Evolutionary conservation across 1,139 yeast species (phyloP).

Genomic region (Debaryomycetaceae sp.): DNA sequence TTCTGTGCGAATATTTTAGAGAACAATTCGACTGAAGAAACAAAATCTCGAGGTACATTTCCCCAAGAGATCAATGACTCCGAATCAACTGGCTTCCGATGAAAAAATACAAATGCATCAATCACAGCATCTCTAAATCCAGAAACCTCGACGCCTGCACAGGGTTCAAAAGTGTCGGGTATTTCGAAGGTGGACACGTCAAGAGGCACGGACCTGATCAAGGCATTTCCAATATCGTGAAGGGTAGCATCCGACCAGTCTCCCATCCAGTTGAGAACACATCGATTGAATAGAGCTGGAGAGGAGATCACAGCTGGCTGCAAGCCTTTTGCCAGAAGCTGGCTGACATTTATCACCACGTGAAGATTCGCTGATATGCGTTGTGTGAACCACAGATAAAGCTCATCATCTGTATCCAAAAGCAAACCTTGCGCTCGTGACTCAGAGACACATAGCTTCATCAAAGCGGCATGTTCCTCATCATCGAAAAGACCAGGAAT

Average conservation of each 20-base stretch:
- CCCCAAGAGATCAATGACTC: slow-evolving; percentile 4
- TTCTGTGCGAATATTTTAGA: slow-evolving; percentile 28
- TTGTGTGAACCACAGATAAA: slow-evolving; percentile 62
- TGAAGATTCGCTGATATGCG: slow-evolving; percentile 68
- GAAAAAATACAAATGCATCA: slow-evolving; percentile 38
- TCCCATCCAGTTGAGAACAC: slow-evolving; percentile 87
- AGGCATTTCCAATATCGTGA: slow-evolving; percentile 35
- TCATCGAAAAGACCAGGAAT: slow-evolving; percentile 84
- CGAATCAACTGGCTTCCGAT: slow-evolving; percentile 14
- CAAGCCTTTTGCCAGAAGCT: slow-evolving; percentile 27
- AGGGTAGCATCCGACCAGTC: slow-evolving; percentile 56
- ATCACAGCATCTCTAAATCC: slow-evolving; percentile 39
- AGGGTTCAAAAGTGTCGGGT: slow-evolving; percentile 15
- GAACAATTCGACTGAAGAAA: slow-evolving; percentile 44
- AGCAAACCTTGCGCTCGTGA: slow-evolving; percentile 51
- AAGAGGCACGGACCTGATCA: slow-evolving; percentile 38
- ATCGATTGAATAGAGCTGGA: slow-evolving; percentile 85
- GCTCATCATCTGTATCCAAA: slow-evolving; percentile 62
- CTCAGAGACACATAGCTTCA: slow-evolving; percentile 49
- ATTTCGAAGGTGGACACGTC: slow-evolving; percentile 31
- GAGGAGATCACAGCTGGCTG: slow-evolving; percentile 48
- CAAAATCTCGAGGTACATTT: slow-evolving; percentile 48
- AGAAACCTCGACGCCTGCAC: slow-evolving; percentile 6
- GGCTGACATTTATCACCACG: slow-evolving; percentile 69
- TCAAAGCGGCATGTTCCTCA: slow-evolving; percentile 48